Percentiles rank a stretch among this genome's conserved stretches.
These are phyloP conservation scores for Tolypocladium tropicale DNA, from an alignment of 2,329 filamentous ascomycete genomes.

Conservation along the genomic window DNA sequence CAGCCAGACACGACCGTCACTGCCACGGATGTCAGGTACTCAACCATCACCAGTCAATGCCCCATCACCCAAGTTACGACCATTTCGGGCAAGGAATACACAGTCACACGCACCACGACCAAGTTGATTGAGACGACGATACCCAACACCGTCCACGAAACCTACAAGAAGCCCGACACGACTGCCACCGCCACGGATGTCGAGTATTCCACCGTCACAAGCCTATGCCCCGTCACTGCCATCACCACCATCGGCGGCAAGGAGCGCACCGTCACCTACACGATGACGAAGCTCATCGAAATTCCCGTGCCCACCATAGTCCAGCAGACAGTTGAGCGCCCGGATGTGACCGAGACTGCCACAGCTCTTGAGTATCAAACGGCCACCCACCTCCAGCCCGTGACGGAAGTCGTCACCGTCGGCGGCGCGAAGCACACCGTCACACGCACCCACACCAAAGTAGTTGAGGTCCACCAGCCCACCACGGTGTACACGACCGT, in stretches of 20 bases:
- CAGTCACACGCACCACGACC: slow-evolving; percentile 12
- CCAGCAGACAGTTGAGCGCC: slow-evolving; percentile 12
- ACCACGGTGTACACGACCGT: slow-evolving; percentile 24
- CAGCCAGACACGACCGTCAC: slow-evolving; percentile 5
- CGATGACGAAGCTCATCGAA: slow-evolving; percentile 26
- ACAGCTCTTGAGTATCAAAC: slow-evolving; percentile 24
- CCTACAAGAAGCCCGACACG: slow-evolving; percentile 3
- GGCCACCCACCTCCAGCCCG: slow-evolving; percentile 22
- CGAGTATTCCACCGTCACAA: slow-evolving; percentile 29
- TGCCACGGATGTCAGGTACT: slow-evolving; percentile 15
- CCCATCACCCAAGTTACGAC: slow-evolving; percentile 26
- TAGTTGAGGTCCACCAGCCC: slow-evolving; percentile 15
- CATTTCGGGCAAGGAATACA: slow-evolving; percentile 10
- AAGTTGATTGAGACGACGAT: slow-evolving; percentile 16
- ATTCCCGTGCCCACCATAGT: slow-evolving; percentile 20
- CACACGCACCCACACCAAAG: slow-evolving; percentile 13
- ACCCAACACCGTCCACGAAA: slow-evolving; percentile 15
- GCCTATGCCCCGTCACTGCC: slow-evolving; percentile 27
- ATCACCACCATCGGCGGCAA: slow-evolving; percentile 31
- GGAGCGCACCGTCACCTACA: slow-evolving; percentile 23
- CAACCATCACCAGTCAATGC: slow-evolving; percentile 27
- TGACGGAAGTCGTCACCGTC: slow-evolving; percentile 21
- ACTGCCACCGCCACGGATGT: slow-evolving; percentile 7
- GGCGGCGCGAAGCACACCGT: slow-evolving; percentile 18
- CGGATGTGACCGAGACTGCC: slow-evolving; percentile 5